phyloP scores from a whole-genome alignment of 1,284 basidiomycete genomes.

The Takashimella koratensis region DNA sequence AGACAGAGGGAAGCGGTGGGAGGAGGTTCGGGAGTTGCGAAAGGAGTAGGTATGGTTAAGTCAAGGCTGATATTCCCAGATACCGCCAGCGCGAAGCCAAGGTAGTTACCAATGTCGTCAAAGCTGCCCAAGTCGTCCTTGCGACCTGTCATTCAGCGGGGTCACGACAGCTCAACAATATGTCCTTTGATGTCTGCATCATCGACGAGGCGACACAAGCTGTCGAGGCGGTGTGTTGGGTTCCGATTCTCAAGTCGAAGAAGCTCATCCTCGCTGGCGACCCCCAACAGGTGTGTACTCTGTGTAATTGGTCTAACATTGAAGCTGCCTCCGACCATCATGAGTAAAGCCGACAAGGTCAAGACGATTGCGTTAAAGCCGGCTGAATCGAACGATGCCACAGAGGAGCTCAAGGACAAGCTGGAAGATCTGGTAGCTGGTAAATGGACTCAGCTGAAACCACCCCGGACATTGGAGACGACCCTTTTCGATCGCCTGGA shows the following conservation, averaged over 20 bases:
- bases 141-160: conserved; percentile 92
- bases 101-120: conserved; percentile 73
- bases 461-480: conserved; percentile 73
- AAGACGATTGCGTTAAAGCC: not conserved
- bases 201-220: conserved; percentile 97
- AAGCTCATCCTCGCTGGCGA: conserved; percentile 87
- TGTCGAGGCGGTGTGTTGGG: conserved; percentile 94
- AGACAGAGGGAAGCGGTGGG: conserved; percentile 85
- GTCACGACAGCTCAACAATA: conserved; percentile 67
- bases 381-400: not conserved
- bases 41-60: conserved; percentile 72
- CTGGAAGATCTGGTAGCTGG: not conserved
- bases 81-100: conserved; percentile 82
- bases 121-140: conserved; percentile 76
- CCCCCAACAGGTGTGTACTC: conserved; percentile 62
- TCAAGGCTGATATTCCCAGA: conserved; percentile 48
- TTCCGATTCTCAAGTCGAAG: conserved; percentile 79
- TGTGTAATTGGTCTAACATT: conserved; percentile 28
- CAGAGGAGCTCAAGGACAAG: not conserved
- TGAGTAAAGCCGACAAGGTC: conserved; percentile 53
- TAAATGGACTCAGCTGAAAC: conserved; percentile 50
- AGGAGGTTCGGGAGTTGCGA: conserved; percentile 79
- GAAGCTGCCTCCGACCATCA: conserved; percentile 82
- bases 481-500: conserved; percentile 91
- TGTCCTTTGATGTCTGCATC: conserved; percentile 82